phyloP scores from a whole-genome alignment of 2,329 filamentous ascomycete genomes.

The Lasiodiplodia theobromae region DNA sequence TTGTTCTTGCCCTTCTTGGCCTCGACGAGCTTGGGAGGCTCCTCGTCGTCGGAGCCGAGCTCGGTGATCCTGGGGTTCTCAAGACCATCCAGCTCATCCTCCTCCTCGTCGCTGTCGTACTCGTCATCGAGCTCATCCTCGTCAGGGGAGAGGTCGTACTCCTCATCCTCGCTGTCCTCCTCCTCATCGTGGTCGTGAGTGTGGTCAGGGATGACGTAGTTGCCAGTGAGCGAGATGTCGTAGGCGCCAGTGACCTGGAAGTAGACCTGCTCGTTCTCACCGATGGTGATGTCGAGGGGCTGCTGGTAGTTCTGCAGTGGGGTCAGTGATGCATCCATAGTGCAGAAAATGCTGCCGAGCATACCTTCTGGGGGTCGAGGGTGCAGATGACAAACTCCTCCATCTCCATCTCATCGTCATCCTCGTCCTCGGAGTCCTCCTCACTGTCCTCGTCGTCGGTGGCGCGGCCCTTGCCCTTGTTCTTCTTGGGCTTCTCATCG shows the following conservation, averaged over 20 bases:
- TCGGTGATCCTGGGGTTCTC: slow-evolving; percentile 84
- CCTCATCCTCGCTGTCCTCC: slow-evolving; percentile 63
- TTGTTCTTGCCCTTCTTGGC: slow-evolving; percentile 85
- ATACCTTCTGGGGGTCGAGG: slow-evolving; percentile 88
- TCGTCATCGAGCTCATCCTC: slow-evolving; percentile 73
- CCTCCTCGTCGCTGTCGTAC: slow-evolving; percentile 56
- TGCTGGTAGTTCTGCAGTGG: slow-evolving; percentile 84
- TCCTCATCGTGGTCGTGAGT: slow-evolving; percentile 64
- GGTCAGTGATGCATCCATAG: slow-evolving; percentile 33
- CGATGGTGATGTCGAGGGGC: slow-evolving; percentile 89
- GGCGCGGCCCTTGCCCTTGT: slow-evolving; percentile 66
- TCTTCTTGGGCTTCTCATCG: slow-evolving; percentile 63
- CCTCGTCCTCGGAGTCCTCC: slow-evolving; percentile 65
- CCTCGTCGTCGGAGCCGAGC: slow-evolving; percentile 78
- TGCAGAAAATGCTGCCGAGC: slow-evolving; percentile 36
- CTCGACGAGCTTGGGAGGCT: slow-evolving; percentile 62
- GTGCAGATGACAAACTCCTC: slow-evolving; percentile 97
- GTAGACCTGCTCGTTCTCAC: slow-evolving; percentile 87
- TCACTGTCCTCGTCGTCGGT: slow-evolving; percentile 74
- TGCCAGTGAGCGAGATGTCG: slow-evolving; percentile 90
- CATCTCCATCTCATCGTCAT: slow-evolving; percentile 64
- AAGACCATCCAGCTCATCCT: slow-evolving; percentile 63
- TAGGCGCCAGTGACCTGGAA: slow-evolving; percentile 92
- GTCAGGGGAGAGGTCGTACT: slow-evolving; percentile 83
- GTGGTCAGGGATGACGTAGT: slow-evolving; percentile 82